Conservation (phyloP, 192 early-diverging fungal species). For the Entomortierella beljakovae region DNA sequence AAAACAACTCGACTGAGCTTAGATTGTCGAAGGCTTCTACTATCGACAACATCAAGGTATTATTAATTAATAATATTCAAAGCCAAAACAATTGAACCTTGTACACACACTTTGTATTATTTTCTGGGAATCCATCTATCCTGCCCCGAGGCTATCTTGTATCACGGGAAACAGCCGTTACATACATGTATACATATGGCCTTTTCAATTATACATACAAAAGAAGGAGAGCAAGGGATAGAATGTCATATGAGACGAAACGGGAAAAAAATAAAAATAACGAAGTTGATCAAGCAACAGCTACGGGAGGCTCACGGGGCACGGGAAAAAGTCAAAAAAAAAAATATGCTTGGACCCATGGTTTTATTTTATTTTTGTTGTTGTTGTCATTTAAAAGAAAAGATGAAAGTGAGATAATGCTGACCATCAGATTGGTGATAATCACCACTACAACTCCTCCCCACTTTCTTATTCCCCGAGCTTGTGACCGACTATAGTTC, state of each 20-base stretch:
- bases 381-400: no score
- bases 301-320: conserved; percentile 23
- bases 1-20: conserved; percentile 86
- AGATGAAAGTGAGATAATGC: no score
- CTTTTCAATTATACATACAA: not conserved
- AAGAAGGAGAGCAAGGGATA: not conserved
- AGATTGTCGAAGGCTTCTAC: conserved; percentile 83
- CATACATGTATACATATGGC: not conserved
- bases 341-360: not conserved
- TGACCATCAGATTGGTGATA: not conserved
- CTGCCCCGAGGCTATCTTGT: no score
- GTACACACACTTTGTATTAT: no score
- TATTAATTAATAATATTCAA: not conserved
- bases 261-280: not conserved
- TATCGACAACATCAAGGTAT: conserved; percentile 79
- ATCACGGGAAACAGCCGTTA: not conserved
- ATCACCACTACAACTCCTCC: not conserved
- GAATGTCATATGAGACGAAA: not conserved
- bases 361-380: not conserved
- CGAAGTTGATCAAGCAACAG: not conserved
- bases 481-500: not conserved
- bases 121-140: not conserved
- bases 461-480: conserved; percentile 1
- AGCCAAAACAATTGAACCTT: no score
- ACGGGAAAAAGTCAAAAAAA: not conserved